Conservation (phyloP, 129 eudicot species). For the Glebionis coronaria region DNA sequence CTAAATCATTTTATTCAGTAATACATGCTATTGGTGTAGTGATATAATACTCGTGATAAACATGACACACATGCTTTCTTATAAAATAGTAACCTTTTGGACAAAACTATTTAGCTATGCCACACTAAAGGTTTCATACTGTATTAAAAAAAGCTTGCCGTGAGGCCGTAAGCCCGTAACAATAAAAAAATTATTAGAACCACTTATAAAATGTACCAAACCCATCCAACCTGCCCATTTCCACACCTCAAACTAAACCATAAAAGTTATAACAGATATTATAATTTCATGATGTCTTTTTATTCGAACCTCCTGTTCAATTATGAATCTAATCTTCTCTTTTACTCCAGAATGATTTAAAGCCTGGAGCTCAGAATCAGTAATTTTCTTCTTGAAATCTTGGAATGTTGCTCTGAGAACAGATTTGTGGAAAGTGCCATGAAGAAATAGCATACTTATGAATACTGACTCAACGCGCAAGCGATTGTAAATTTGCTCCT, state of each 20-base stretch:
- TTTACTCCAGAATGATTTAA: constrained; percentile 69
- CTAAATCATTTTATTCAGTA: background rate
- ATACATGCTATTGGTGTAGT: background rate
- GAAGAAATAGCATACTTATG: constrained; percentile 68
- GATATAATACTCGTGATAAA: background rate
- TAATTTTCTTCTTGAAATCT: constrained; percentile 69
- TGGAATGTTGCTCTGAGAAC: constrained; percentile 62
- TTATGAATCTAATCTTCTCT: constrained; percentile 62
- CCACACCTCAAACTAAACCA: background rate
- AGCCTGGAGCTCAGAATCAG: constrained; percentile 70
- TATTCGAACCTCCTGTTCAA: constrained; percentile 78
- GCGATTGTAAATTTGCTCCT: constrained; percentile 69
- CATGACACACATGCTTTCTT: too few species aligned
- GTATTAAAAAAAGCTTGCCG: background rate
- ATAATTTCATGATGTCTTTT: background rate
- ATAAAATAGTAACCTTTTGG: background rate
- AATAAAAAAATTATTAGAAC: too few species aligned
- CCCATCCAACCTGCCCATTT: background rate
- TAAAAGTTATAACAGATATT: background rate
- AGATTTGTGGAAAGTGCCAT: constrained; percentile 58
- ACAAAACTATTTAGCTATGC: background rate
- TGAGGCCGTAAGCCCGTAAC: too few species aligned
- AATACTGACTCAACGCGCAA: constrained; percentile 73
- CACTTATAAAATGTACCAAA: background rate
- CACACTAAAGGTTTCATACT: background rate